Evolutionary conservation across 2,329 filamentous ascomycete species (phyloP).

Genomic region (Diaporthe longicolla): DNA sequence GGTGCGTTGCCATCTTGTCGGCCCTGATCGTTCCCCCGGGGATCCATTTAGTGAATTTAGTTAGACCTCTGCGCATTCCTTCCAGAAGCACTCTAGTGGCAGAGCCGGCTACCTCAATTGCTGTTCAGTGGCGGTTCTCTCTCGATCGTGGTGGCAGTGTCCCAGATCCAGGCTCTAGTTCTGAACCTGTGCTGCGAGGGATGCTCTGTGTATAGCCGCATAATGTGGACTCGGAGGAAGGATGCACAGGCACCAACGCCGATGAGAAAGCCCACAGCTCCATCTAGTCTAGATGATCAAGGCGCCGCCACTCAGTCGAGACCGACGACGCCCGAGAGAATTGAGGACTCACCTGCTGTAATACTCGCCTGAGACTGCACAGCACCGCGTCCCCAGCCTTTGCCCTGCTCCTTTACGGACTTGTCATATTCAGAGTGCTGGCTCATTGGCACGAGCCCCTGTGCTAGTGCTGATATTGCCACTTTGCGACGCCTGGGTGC

Average conservation of each 20-base stretch:
- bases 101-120: conserved; percentile 5
- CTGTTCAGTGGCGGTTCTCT: background rate
- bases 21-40: too few species aligned
- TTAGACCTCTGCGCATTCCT: background rate
- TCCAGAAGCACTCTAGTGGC: background rate
- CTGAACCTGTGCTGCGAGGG: background rate
- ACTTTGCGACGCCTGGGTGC: conserved; percentile 28
- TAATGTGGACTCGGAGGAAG: conserved; percentile 16
- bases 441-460: conserved; percentile 9
- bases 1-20: background rate
- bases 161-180: background rate
- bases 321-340: background rate
- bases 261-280: background rate
- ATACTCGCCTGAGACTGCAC: background rate
- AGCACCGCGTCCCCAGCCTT: background rate
- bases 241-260: background rate
- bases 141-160: background rate
- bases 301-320: background rate
- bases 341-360: background rate
- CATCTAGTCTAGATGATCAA: background rate
- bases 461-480: conserved; percentile 30
- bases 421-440: conserved; percentile 7
- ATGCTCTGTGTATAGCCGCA: background rate
- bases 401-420: background rate
- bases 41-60: too few species aligned